Percentiles rank a stretch among this genome's conserved stretches.
phyloP scores from a whole-genome alignment of 768 basidiomycete genomes.

The Rickenella mellea region DNA sequence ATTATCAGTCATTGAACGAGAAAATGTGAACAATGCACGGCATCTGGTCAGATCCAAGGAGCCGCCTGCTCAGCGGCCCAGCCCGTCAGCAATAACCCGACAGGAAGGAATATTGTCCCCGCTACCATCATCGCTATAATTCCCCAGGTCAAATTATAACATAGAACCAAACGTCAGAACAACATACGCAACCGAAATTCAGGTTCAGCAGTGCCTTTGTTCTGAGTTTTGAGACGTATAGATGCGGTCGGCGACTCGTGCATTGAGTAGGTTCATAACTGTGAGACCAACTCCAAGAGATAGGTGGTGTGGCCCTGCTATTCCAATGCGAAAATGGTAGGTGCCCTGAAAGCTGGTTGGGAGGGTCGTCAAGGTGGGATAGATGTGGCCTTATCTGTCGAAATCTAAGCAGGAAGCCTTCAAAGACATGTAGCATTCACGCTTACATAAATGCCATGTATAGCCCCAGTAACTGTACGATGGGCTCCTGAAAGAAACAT shows the following conservation, averaged over 20 bases:
- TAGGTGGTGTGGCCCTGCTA: conserved; percentile 19
- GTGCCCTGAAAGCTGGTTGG: conserved; percentile 5
- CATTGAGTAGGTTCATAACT: conserved; percentile 10
- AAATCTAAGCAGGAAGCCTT: neutral
- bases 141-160: too few relatives aligned
- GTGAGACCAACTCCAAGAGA: conserved; percentile 20
- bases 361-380: conserved; percentile 4
- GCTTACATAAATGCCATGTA: conserved; percentile 18
- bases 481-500: conserved; percentile 17
- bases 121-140: conserved; percentile 15
- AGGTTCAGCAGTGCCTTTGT: too few relatives aligned
- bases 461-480: conserved; percentile 15
- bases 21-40: conserved; percentile 9
- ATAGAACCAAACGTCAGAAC: too few relatives aligned
- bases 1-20: neutral
- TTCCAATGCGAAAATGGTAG: conserved; percentile 17
- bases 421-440: conserved; percentile 43
- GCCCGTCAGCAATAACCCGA: conserved; percentile 26
- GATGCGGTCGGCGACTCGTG: conserved; percentile 13
- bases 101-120: conserved; percentile 18
- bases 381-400: neutral
- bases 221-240: too few relatives aligned
- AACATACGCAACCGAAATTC: too few relatives aligned
- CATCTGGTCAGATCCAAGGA: conserved; percentile 23
- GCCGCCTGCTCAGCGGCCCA: conserved; percentile 23